A percentile compares a stretch with the other conserved stretches of the same genome.
Conservation (phyloP, 2,329 filamentous ascomycete species). For the Fusarium anguioides region DNA sequence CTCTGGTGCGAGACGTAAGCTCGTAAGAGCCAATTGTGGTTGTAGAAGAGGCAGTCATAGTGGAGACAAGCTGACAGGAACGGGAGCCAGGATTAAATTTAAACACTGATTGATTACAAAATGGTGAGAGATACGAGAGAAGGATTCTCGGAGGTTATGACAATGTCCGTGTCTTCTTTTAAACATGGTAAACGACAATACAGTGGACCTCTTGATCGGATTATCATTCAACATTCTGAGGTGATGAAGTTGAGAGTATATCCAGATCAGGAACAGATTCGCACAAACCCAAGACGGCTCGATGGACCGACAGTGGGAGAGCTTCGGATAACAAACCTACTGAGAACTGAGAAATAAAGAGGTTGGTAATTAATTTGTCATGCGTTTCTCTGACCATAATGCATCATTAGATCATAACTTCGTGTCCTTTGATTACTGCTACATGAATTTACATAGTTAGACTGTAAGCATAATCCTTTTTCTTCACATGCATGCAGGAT, state of each 20-base stretch:
- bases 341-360: no score
- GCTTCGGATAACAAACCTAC: slow-evolving; percentile 4
- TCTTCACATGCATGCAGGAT: slow-evolving; percentile 1
- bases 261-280: slow-evolving; percentile 15
- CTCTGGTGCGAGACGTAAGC: slow-evolving; percentile 24
- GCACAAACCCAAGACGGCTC: neutral
- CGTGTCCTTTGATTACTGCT: neutral
- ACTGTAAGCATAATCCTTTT: slow-evolving; percentile 2
- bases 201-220: slow-evolving; percentile 1
- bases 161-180: neutral
- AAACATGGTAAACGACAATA: neutral
- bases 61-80: slow-evolving; percentile 26
- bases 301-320: slow-evolving; percentile 17
- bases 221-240: neutral
- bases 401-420: neutral
- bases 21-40: slow-evolving; percentile 34
- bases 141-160: neutral
- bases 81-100: slow-evolving; percentile 4
- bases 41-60: slow-evolving; percentile 29
- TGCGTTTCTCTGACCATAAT: neutral
- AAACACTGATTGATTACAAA: neutral
- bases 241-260: slow-evolving; percentile 15
- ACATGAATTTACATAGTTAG: neutral
- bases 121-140: neutral
- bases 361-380: neutral